These are phyloP conservation scores for Ceratopteris richardii DNA, from an alignment of 75 land plant genomes.

Conservation along the genomic window DNA sequence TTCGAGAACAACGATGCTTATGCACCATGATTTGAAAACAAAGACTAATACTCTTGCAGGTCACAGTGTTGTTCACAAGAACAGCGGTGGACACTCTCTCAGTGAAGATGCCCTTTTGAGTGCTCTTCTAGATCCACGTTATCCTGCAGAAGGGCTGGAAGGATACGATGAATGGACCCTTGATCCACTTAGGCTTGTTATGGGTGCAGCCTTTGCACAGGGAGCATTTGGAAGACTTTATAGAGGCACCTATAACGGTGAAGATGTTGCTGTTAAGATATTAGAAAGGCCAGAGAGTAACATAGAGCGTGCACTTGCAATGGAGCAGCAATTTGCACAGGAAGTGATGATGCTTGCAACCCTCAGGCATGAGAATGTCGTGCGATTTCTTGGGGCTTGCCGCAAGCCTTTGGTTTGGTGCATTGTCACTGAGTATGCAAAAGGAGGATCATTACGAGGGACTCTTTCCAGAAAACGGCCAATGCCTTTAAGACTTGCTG, in stretches of 20 bases:
- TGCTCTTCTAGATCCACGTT: too few species aligned
- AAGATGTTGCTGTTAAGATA: slow-evolving; percentile 76
- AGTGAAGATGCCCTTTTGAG: too few species aligned
- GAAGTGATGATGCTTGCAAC: slow-evolving; percentile 73
- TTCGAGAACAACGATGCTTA: too few species aligned
- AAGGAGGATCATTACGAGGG: slow-evolving; percentile 69
- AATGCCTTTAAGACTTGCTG: slow-evolving; percentile 52
- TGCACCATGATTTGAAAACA: too few species aligned
- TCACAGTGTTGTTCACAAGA: too few species aligned
- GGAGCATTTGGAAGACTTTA: slow-evolving; percentile 68
- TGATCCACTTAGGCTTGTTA: too few species aligned
- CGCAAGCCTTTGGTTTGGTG: slow-evolving; percentile 75
- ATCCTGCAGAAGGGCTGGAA: too few species aligned
- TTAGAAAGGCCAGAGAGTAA: slow-evolving; percentile 68
- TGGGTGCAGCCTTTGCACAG: slow-evolving; percentile 30
- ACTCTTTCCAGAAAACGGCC: slow-evolving; percentile 44
- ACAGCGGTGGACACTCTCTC: too few species aligned
- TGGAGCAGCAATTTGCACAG: slow-evolving; percentile 48
- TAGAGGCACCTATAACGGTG: slow-evolving; percentile 66
- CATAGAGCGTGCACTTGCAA: slow-evolving; percentile 8
- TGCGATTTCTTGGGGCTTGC: slow-evolving; percentile 70
- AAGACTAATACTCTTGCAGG: too few species aligned
- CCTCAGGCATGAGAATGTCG: slow-evolving; percentile 58
- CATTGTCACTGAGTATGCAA: slow-evolving; percentile 80
- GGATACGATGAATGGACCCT: too few species aligned